These are phyloP conservation scores for Alternaria incomplexa DNA, from an alignment of 2,329 filamentous ascomycete genomes.

Conservation along the genomic window DNA sequence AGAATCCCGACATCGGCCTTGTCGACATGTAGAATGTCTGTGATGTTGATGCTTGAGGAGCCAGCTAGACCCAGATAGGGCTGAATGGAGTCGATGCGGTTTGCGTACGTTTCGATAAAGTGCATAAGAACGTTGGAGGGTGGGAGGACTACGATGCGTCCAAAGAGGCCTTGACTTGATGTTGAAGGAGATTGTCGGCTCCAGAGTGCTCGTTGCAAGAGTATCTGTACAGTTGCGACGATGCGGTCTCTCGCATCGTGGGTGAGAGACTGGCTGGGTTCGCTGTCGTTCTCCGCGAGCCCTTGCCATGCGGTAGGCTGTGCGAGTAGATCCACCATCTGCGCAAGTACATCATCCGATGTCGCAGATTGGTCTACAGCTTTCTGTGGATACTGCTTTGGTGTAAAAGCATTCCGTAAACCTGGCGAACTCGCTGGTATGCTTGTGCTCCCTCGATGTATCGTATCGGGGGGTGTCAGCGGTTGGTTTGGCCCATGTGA, in stretches of 20 bases:
- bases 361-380: background rate
- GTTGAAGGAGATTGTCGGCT: background rate
- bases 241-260: constrained; percentile 7
- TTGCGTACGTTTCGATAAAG: constrained; percentile 3
- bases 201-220: constrained; percentile 5
- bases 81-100: constrained; percentile 7
- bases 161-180: constrained; percentile 4
- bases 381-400: background rate
- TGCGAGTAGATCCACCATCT: constrained; percentile 6
- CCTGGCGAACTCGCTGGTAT: background rate
- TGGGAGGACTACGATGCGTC: constrained; percentile 7
- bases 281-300: background rate
- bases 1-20: constrained; percentile 6
- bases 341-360: background rate
- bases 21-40: constrained; percentile 5
- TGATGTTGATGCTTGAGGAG: background rate
- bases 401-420: background rate
- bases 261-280: background rate
- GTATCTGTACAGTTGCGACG: constrained; percentile 4
- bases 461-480: constrained; percentile 4
- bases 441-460: background rate
- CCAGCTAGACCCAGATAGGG: constrained; percentile 11
- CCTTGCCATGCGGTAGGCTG: constrained; percentile 1
- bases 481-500: background rate
- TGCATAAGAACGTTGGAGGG: constrained; percentile 8